These are phyloP conservation scores for Gynochthodes officinalis DNA, from an alignment of 257 asterid genomes.

Conservation along the genomic window DNA sequence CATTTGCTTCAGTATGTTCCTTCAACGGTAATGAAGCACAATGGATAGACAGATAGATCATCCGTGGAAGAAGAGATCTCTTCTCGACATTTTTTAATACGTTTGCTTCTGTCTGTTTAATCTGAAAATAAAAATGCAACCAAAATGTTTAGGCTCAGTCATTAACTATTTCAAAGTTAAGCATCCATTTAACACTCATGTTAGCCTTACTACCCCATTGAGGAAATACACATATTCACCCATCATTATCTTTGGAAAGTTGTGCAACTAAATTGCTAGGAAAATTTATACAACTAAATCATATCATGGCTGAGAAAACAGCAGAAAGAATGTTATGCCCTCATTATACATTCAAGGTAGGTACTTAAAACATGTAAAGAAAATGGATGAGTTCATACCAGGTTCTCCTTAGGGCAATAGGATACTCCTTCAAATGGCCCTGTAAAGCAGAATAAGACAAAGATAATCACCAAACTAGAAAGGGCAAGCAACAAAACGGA, in stretches of 20 bases:
- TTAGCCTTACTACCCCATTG: background rate
- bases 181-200: background rate
- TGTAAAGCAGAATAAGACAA: constrained; percentile 38
- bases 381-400: constrained; percentile 45
- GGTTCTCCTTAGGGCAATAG: constrained; percentile 54
- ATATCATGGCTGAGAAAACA: background rate
- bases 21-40: constrained; percentile 74
- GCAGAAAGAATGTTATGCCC: background rate
- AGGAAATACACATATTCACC: background rate
- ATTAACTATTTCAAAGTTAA: background rate
- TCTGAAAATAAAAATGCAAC: constrained; percentile 40
- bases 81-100: constrained; percentile 56
- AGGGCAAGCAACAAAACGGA: background rate
- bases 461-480: background rate
- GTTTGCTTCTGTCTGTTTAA: constrained; percentile 51
- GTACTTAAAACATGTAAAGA: constrained; percentile 13
- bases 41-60: constrained; percentile 72
- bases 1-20: constrained; percentile 71
- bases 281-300: background rate
- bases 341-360: constrained; percentile 1
- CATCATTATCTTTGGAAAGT: background rate
- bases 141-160: constrained; percentile 18
- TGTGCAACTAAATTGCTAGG: no score
- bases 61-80: constrained; percentile 89
- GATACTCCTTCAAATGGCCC: constrained; percentile 87